These are phyloP conservation scores for Avena sativa DNA, from an alignment of 176 grass and related monocot genomes.

Conservation along the genomic window DNA sequence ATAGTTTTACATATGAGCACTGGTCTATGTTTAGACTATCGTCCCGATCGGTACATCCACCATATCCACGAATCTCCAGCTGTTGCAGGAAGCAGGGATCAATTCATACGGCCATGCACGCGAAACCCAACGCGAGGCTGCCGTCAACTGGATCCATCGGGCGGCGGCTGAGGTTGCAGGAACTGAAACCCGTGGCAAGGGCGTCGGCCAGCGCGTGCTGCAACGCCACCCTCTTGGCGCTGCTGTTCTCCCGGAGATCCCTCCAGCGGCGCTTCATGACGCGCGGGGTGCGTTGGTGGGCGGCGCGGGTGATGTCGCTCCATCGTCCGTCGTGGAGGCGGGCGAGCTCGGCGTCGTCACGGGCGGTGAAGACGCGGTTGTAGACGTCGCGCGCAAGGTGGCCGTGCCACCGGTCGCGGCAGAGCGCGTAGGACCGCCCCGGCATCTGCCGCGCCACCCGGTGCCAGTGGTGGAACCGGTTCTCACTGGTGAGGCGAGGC, in stretches of 20 bases:
- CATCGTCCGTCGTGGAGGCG: background rate
- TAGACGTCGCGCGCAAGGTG: background rate
- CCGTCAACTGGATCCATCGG: background rate
- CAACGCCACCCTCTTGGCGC: background rate
- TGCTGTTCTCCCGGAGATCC: conserved; percentile 8
- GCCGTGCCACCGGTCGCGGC: background rate
- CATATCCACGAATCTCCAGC: background rate
- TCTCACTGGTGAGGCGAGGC: conserved; percentile 16
- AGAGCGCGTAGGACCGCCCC: background rate
- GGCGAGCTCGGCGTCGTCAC: background rate
- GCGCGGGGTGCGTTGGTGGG: conserved; percentile 12
- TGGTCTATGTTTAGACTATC: background rate
- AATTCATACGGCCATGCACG: conserved; percentile 6
- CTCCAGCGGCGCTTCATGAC: conserved; percentile 38
- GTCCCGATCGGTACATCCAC: background rate
- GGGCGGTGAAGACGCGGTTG: conserved; percentile 14
- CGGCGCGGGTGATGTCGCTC: background rate
- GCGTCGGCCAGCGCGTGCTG: background rate
- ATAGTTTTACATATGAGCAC: too few relatives aligned
- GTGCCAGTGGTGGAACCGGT: background rate
- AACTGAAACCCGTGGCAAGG: background rate
- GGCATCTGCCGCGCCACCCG: background rate
- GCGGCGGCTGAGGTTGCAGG: background rate
- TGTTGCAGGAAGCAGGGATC: background rate
- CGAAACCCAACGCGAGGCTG: background rate